These are phyloP conservation scores for Drosera capensis DNA, from an alignment of 148 eudicot genomes.

Conservation along the genomic window DNA sequence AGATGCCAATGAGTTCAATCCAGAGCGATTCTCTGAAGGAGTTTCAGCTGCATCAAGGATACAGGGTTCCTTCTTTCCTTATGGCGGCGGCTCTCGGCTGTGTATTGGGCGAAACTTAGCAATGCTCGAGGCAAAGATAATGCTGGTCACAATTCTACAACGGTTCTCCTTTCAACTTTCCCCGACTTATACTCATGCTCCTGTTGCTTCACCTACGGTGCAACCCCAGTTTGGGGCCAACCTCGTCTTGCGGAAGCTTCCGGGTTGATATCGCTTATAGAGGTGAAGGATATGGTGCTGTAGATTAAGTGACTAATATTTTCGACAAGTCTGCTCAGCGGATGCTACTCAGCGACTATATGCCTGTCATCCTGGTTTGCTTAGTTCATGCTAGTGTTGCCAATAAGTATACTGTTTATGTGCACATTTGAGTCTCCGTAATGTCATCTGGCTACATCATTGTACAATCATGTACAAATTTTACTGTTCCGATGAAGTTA, in stretches of 20 bases:
- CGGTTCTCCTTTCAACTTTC: conserved; percentile 30
- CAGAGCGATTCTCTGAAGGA: conserved; percentile 8
- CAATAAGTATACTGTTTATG: too few relatives aligned
- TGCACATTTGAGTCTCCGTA: too few relatives aligned
- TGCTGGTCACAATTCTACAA: conserved; percentile 31
- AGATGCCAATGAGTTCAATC: conserved; percentile 13
- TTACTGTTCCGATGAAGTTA: too few relatives aligned
- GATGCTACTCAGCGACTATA: too few relatives aligned
- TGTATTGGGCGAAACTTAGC: conserved; percentile 32
- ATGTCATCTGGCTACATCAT: too few relatives aligned
- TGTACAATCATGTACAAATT: too few relatives aligned
- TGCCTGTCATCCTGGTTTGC: too few relatives aligned
- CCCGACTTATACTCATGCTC: conserved; percentile 33
- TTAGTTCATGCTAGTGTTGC: too few relatives aligned
- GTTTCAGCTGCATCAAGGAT: conserved; percentile 6
- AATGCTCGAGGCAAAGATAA: conserved; percentile 29
- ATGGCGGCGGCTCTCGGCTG: conserved; percentile 8
- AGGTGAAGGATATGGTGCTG: too few relatives aligned
- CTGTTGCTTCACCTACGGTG: conserved; percentile 14
- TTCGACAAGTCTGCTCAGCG: too few relatives aligned
- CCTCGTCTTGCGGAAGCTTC: neutral
- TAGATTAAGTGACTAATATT: too few relatives aligned
- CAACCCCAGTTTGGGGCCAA: conserved; percentile 21
- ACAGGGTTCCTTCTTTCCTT: conserved; percentile 4
- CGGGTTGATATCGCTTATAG: too few relatives aligned